phyloP scores from a whole-genome alignment of 169 alveolate species.

The Cystoisospora suis region DNA sequence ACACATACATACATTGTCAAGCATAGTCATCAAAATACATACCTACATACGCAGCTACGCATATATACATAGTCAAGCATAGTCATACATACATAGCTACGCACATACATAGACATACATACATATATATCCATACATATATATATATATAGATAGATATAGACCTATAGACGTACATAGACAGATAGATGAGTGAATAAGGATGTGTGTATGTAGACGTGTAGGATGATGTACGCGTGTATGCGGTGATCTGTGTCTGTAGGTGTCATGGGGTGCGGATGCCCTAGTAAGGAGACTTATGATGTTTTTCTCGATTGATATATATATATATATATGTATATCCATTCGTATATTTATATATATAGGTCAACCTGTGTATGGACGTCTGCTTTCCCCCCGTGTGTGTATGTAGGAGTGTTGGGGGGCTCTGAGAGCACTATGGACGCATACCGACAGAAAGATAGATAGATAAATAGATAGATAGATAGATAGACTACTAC shows the following conservation, averaged over 20 bases:
- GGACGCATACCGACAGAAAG: no score
- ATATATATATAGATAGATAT: no score
- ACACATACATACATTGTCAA: neutral
- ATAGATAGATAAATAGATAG: no score
- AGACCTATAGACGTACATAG: neutral
- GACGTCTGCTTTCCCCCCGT: neutral
- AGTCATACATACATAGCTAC: neutral
- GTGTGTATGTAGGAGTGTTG: no score
- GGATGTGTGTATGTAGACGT: neutral
- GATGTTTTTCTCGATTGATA: no score
- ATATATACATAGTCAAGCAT: neutral
- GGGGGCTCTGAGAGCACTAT: no score
- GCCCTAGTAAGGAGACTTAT: neutral
- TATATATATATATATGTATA: no score
- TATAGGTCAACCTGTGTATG: neutral
- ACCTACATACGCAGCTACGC: neutral
- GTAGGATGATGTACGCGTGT: neutral
- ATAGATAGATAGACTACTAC: no score
- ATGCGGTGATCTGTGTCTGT: neutral
- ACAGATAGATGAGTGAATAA: neutral
- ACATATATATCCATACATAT: neutral
- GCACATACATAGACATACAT: neutral
- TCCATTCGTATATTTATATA: neutral
- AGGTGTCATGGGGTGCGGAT: neutral
- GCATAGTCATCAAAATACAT: neutral